A percentile compares a stretch with the other conserved stretches of the same genome.
Evolutionary conservation across 306 rosid genomes (phyloP).

Genomic region (Vigna hirtella): DNA sequence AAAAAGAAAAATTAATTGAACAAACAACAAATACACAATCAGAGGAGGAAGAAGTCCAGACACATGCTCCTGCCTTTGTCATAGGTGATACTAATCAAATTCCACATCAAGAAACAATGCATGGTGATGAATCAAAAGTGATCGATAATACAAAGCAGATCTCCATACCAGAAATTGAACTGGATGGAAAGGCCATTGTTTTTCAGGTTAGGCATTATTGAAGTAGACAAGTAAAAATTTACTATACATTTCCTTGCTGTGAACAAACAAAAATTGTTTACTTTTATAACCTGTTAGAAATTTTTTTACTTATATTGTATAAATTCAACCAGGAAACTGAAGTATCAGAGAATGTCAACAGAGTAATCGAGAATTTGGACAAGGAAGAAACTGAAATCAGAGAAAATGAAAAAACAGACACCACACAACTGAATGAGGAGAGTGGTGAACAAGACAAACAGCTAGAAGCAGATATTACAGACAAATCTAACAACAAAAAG

Average conservation of each 20-base stretch:
- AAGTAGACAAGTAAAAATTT: background rate
- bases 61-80: background rate
- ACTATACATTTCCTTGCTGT: background rate
- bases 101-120: background rate
- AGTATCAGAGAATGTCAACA: background rate
- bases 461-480: background rate
- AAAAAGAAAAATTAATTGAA: background rate
- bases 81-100: background rate
- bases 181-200: background rate
- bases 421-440: background rate
- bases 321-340: conserved; percentile 1
- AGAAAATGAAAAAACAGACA: no score
- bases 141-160: background rate
- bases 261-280: background rate
- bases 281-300: background rate
- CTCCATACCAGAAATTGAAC: background rate
- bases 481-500: no score
- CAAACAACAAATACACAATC: background rate
- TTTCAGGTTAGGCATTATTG: background rate
- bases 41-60: background rate
- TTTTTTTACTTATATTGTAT: background rate
- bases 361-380: background rate
- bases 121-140: background rate
- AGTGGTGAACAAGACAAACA: background rate
- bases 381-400: no score